phyloP scores from a whole-genome alignment of 805 yeast species.

The Hyphopichia homilentoma region DNA sequence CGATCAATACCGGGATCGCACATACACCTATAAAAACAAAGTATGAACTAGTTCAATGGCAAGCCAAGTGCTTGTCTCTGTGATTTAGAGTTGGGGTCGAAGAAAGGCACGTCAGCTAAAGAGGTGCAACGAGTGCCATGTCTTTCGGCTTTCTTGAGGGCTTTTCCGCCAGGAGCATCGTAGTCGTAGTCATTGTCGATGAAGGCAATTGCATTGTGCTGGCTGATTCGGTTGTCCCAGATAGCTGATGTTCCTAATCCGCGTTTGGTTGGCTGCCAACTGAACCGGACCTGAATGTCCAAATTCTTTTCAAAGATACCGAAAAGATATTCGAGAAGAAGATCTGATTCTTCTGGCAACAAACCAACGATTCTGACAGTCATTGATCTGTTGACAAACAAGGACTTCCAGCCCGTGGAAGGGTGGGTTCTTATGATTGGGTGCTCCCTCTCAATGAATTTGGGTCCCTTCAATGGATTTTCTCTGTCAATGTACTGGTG shows the following conservation, averaged over 20 bases:
- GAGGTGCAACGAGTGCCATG: constrained; percentile 51
- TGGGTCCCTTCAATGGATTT: constrained; percentile 29
- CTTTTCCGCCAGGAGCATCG: constrained; percentile 34
- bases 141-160: constrained; percentile 23
- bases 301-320: constrained; percentile 42
- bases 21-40: too few species aligned
- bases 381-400: constrained; percentile 26
- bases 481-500: constrained; percentile 35
- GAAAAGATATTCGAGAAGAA: constrained; percentile 40
- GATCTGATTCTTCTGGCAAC: constrained; percentile 27
- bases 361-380: constrained; percentile 28
- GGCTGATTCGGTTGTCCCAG: constrained; percentile 52
- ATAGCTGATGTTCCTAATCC: constrained; percentile 45
- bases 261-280: constrained; percentile 36
- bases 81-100: constrained; percentile 46
- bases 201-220: constrained; percentile 41
- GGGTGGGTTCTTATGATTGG: constrained; percentile 31
- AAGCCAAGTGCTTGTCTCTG: constrained; percentile 52
- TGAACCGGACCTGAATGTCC: constrained; percentile 48
- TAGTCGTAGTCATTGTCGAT: constrained; percentile 28
- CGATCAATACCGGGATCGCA: too few species aligned
- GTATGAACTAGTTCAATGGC: constrained; percentile 4
- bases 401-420: constrained; percentile 31
- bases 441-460: constrained; percentile 25
- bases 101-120: constrained; percentile 52